Evolutionary conservation across 2,329 filamentous ascomycete genomes (phyloP).

Genomic region (Hypomyces rosellus): DNA sequence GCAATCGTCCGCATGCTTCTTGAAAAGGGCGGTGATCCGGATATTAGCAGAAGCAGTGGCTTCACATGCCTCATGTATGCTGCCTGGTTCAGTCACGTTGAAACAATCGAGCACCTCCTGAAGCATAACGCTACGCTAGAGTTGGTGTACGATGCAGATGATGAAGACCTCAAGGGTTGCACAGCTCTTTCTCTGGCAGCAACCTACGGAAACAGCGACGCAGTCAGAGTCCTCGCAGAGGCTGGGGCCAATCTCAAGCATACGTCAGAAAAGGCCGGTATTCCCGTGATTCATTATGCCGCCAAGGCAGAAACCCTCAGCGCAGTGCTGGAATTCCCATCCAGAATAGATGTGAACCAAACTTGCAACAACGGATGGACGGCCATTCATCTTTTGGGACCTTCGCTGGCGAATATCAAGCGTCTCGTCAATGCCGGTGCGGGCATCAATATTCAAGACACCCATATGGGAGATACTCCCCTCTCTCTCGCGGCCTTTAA

Average conservation of each 20-base stretch:
- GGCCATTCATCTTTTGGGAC: neutral
- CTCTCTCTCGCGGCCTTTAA: conserved; percentile 1
- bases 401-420: conserved; percentile 2
- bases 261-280: neutral
- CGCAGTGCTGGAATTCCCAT: conserved; percentile 8
- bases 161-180: conserved; percentile 3
- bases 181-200: conserved; percentile 9
- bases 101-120: conserved; percentile 3
- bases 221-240: conserved; percentile 6
- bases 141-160: conserved; percentile 2
- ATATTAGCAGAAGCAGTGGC: conserved; percentile 1
- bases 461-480: conserved; percentile 1
- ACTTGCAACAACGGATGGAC: neutral
- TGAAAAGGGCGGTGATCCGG: conserved; percentile 10
- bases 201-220: neutral
- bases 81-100: conserved; percentile 5
- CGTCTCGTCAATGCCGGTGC: conserved; percentile 9
- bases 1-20: conserved; percentile 3
- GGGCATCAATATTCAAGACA: conserved; percentile 2
- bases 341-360: conserved; percentile 7
- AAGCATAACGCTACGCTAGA: conserved; percentile 7
- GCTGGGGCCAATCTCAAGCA: conserved; percentile 7
- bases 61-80: conserved; percentile 10
- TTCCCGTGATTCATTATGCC: conserved; percentile 5
- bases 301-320: neutral